phyloP scores from a whole-genome alignment of 1,284 basidiomycete species.

The Trametes versicolor region DNA sequence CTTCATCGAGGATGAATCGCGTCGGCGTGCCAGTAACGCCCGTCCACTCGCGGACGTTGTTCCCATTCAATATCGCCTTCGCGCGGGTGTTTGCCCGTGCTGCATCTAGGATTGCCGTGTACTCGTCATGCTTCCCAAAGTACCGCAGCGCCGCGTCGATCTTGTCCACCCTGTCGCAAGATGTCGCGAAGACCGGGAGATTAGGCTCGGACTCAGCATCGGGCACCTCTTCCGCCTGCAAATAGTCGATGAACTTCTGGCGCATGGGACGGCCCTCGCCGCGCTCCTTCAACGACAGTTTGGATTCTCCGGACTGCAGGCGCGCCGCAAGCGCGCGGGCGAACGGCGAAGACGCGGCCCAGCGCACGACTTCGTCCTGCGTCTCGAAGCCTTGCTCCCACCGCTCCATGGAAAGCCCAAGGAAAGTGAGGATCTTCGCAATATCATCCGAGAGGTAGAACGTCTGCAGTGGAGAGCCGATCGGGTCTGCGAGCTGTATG shows the following conservation, averaged over 20 bases:
- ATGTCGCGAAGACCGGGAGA: neutral
- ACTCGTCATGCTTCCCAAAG: slow-evolving; percentile 63
- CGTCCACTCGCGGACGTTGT: slow-evolving; percentile 62
- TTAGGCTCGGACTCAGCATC: slow-evolving; percentile 2
- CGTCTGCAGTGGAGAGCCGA: slow-evolving; percentile 38
- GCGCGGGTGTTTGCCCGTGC: slow-evolving; percentile 47
- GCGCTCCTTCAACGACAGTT: slow-evolving; percentile 50
- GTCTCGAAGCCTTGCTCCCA: slow-evolving; percentile 65
- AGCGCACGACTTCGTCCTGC: slow-evolving; percentile 62
- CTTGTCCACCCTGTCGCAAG: slow-evolving; percentile 30
- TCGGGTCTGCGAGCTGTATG: slow-evolving; percentile 35
- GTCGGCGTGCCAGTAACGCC: slow-evolving; percentile 58
- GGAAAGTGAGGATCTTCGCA: slow-evolving; percentile 59
- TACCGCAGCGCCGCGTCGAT: slow-evolving; percentile 57
- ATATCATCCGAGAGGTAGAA: slow-evolving; percentile 51
- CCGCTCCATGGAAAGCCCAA: slow-evolving; percentile 61
- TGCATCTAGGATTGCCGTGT: slow-evolving; percentile 50
- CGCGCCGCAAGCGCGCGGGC: slow-evolving; percentile 52
- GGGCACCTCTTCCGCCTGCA: slow-evolving; percentile 32
- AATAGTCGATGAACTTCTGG: slow-evolving; percentile 59
- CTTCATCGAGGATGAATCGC: slow-evolving; percentile 59
- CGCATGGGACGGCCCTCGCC: slow-evolving; percentile 66
- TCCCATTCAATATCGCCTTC: slow-evolving; percentile 61
- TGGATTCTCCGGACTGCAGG: slow-evolving; percentile 36
- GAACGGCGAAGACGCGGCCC: slow-evolving; percentile 61